Conservation (phyloP, 441 rosid species). For the Melastoma candidum region DNA sequence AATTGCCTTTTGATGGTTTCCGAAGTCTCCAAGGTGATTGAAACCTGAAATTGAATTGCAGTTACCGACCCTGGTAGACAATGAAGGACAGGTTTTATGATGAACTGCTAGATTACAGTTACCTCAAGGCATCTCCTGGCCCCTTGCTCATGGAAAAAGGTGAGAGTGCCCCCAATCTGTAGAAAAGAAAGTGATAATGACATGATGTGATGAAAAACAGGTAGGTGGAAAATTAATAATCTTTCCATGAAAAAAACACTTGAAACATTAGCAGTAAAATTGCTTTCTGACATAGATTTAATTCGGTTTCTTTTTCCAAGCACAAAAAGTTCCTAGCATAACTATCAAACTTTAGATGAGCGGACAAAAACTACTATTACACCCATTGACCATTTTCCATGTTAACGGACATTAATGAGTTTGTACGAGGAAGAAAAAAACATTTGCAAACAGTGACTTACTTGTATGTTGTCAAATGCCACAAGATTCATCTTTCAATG, state of each 20-base stretch:
- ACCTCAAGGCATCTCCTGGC: slow-evolving; percentile 94
- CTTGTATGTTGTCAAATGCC: too few species aligned
- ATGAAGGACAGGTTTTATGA: slow-evolving; percentile 9
- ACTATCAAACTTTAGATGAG: too few species aligned
- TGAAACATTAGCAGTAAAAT: slow-evolving; percentile 9
- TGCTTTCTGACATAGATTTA: slow-evolving; percentile 6
- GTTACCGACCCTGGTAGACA: slow-evolving; percentile 13
- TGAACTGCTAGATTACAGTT: slow-evolving; percentile 14
- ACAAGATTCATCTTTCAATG: too few species aligned
- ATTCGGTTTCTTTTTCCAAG: too few species aligned
- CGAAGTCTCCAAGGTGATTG: slow-evolving; percentile 72
- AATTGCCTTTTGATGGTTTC: slow-evolving; percentile 61
- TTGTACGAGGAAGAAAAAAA: too few species aligned
- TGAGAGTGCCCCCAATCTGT: slow-evolving; percentile 96
- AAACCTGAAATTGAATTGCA: slow-evolving; percentile 39
- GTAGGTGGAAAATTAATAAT: neutral
- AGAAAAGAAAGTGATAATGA: slow-evolving; percentile 11
- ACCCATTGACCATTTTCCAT: too few species aligned
- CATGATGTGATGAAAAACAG: slow-evolving; percentile 7
- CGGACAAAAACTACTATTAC: too few species aligned
- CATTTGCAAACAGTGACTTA: too few species aligned
- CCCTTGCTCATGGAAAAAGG: slow-evolving; percentile 81
- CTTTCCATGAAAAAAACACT: slow-evolving; percentile 6
- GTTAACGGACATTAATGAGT: too few species aligned
- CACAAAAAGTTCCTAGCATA: too few species aligned